Conservation (phyloP, 2,329 filamentous ascomycete species). For the Amphichorda felina region DNA sequence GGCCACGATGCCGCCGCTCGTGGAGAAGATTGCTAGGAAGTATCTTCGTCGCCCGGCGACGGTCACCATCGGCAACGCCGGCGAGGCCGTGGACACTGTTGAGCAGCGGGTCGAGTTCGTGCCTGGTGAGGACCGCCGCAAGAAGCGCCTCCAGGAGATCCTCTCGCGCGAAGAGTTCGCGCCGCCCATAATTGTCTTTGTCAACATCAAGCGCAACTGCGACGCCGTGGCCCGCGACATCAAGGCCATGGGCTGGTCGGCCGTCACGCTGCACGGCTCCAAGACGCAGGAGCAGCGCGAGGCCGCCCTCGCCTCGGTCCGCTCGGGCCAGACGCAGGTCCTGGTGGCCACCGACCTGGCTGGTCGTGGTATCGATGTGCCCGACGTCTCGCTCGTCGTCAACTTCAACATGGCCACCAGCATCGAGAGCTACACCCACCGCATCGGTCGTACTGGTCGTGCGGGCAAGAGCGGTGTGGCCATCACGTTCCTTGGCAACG, state of each 20-base stretch:
- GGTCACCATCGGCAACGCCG: conserved; percentile 86
- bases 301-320: conserved; percentile 75
- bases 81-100: conserved; percentile 94
- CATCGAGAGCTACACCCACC: conserved; percentile 94
- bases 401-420: conserved; percentile 98
- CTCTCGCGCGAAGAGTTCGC: conserved; percentile 68
- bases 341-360: conserved; percentile 93
- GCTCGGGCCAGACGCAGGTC: conserved; percentile 69
- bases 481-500: conserved; percentile 86
- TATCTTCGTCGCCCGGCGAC: conserved; percentile 89
- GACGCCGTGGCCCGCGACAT: conserved; percentile 91
- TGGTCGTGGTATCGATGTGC: conserved; percentile 94
- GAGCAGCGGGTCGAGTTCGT: conserved; percentile 95
- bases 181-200: conserved; percentile 94
- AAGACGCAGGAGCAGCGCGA: conserved; percentile 98
- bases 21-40: conserved; percentile 94
- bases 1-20: conserved; percentile 86
- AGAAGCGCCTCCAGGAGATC: conserved; percentile 91
- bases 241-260: conserved; percentile 82
- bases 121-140: conserved; percentile 83
- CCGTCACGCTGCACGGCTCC: conserved; percentile 84
- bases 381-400: conserved; percentile 84
- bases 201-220: conserved; percentile 99
- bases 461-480: conserved; percentile 94
- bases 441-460: conserved; percentile 92